Conservation (phyloP, 768 basidiomycete species). For the Panellus pusillus region DNA sequence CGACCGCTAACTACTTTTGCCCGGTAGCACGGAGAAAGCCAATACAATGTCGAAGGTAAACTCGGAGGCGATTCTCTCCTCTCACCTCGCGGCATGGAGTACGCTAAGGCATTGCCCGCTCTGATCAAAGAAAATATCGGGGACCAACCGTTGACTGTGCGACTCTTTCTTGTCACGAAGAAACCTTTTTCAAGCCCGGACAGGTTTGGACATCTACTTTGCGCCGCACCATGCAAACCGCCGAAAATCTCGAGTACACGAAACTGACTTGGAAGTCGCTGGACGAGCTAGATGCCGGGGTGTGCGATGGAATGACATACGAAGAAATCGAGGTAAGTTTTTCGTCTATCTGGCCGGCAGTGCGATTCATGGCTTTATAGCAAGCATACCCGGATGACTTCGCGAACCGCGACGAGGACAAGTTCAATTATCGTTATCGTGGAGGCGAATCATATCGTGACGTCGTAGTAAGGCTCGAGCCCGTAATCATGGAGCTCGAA, state of each 20-base stretch:
- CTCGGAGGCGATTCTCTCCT: constrained; percentile 96
- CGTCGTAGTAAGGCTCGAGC: constrained; percentile 92
- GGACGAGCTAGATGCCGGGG: constrained; percentile 97
- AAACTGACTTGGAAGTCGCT: constrained; percentile 99
- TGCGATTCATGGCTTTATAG: constrained; percentile 36
- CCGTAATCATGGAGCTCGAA: constrained; percentile 99
- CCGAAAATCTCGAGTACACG: constrained; percentile 72
- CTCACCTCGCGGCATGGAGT: constrained; percentile 81
- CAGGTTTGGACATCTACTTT: constrained; percentile 99
- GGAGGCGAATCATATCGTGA: constrained; percentile 98
- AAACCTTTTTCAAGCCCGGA: constrained; percentile 3
- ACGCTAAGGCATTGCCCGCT: constrained; percentile 82
- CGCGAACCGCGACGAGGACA: constrained; percentile 97
- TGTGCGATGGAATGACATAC: constrained; percentile 99
- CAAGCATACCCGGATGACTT: constrained; percentile 97
- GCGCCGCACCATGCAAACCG: constrained; percentile 90
- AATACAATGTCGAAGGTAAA: constrained; percentile 93
- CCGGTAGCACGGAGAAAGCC: constrained; percentile 94
- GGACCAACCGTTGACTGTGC: constrained; percentile 79
- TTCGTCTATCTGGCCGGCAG: not conserved
- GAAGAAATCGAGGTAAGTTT: constrained; percentile 87
- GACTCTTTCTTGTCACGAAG: not conserved
- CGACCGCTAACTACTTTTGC: constrained; percentile 8
- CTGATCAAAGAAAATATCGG: constrained; percentile 91
- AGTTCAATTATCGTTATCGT: constrained; percentile 98